phyloP scores from a whole-genome alignment of 192 early-diverging fungal genomes.

The Mortierella claussenii region DNA sequence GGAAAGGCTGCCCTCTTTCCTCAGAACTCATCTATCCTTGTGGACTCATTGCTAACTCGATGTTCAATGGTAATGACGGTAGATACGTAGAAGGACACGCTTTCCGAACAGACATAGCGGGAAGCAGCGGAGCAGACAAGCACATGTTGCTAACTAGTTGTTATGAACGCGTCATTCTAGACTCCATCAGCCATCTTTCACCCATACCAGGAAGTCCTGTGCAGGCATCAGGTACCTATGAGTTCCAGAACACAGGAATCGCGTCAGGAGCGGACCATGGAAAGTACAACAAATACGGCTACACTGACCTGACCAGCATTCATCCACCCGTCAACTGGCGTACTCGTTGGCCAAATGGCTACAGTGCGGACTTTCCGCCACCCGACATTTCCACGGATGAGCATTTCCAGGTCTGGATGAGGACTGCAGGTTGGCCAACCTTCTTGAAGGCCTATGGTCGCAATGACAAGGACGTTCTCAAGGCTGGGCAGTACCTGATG shows the following conservation, averaged over 20 bases:
- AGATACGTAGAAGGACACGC: too few relatives aligned
- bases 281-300: constrained; percentile 66
- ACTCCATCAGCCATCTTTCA: constrained; percentile 47
- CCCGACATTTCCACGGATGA: constrained; percentile 77
- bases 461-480: constrained; percentile 68
- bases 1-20: constrained; percentile 67
- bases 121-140: too few relatives aligned
- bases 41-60: constrained; percentile 97
- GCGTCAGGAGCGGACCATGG: constrained; percentile 88
- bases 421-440: constrained; percentile 90
- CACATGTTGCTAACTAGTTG: too few relatives aligned
- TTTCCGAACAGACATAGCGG: too few relatives aligned
- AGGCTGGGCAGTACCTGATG: constrained; percentile 75
- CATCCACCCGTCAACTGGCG: constrained; percentile 89
- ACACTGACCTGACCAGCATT: constrained; percentile 63
- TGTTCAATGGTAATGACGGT: constrained; percentile 80
- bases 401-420: constrained; percentile 96
- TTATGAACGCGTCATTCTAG: too few relatives aligned
- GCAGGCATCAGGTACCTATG: too few relatives aligned
- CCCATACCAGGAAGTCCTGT: too few relatives aligned
- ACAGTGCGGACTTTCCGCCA: constrained; percentile 64
- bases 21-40: constrained; percentile 87
- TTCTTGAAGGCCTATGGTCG: constrained; percentile 94
- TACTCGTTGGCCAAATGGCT: constrained; percentile 65
- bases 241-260: constrained; percentile 73